phyloP scores from a whole-genome alignment of 257 asterid species.

The Mitragyna speciosa region DNA sequence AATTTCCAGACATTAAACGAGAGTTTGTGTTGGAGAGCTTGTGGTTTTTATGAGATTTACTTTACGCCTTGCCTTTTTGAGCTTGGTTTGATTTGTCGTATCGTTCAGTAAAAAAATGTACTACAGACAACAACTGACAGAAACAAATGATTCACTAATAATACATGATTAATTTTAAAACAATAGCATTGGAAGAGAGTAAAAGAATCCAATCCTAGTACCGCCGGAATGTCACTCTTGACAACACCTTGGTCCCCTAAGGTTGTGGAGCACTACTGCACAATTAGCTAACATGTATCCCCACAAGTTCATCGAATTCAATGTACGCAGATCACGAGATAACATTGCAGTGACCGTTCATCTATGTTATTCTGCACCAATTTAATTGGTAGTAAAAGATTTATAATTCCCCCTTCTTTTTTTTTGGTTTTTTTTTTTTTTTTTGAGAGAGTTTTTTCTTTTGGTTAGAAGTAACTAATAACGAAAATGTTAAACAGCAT shows the following conservation, averaged over 20 bases:
- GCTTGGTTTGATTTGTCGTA: no score
- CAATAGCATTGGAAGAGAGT: neutral
- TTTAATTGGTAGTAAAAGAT: neutral
- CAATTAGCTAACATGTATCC: neutral
- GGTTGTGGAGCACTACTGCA: neutral
- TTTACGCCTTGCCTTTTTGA: no score
- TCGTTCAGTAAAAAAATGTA: no score
- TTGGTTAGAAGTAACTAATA: neutral
- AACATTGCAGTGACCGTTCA: neutral
- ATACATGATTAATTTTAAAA: no score
- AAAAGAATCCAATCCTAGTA: neutral
- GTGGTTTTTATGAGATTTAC: no score
- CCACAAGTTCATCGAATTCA: constrained; percentile 9
- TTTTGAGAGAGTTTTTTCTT: no score
- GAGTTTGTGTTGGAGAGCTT: no score
- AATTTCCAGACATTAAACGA: neutral
- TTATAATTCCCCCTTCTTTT: no score
- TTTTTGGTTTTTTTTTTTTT: neutral
- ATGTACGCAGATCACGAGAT: constrained; percentile 1
- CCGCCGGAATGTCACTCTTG: neutral
- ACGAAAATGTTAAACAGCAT: neutral
- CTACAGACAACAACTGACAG: no score
- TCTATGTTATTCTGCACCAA: neutral
- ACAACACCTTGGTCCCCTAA: neutral
- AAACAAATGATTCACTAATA: no score